Base-by-base conservation (phyloP, 2,329 filamentous ascomycete genomes). In the Arthrobotrys iridis region DNA sequence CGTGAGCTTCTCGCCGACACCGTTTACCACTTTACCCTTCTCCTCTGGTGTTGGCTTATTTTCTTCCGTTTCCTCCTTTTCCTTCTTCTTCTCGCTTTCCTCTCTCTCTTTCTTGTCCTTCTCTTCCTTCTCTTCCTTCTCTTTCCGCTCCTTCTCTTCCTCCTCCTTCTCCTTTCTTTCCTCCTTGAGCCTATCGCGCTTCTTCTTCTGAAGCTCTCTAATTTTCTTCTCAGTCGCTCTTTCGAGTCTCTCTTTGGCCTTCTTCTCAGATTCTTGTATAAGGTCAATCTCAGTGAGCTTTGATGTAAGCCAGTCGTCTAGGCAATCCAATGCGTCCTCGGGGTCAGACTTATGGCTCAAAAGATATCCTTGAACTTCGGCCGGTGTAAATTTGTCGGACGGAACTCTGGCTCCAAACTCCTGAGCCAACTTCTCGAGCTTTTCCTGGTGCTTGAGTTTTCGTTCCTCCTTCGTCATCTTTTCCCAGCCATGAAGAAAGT, bases 221-320 rank as follows among this genome's bases (percentile, higher is more conserved):
- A 79, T 79, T 83, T 78, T 79, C 83, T 52, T 79, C 33, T 72
- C 82, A 72, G 81, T 80, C 80, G 83, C 77, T 77, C 79, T 5
- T 81, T 80, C 1, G 87, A 86, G 59, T 89, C 87, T 55, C 79
- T 77, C 66, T 57, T 88, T 88, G 85, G 90, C 90, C 64, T 90
- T 85, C 84, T 90, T 90, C 79, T 90, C 88, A 83, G 90, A 88
- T 79, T 84, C 88, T 41, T 90, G 88, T 10, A 83, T 84, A 79
- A 90, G 89, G 64, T 88, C 88, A 83, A 84, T 85, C 81, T 89
- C 84, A n/a, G 33, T 24, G 5, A 72, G 82, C 33, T 84, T 85
- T 67, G 84, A 83, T 24, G 82, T 80, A 0, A 88, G 82, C 84
- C 87, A 89, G 7, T 82, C 81, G 10, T 83, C 84, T 0, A 84